Percentiles rank a stretch among this genome's conserved stretches.
These are phyloP conservation scores for Penicillium sp. DNA, from an alignment of 2,329 filamentous ascomycete genomes.

Conservation along the genomic window DNA sequence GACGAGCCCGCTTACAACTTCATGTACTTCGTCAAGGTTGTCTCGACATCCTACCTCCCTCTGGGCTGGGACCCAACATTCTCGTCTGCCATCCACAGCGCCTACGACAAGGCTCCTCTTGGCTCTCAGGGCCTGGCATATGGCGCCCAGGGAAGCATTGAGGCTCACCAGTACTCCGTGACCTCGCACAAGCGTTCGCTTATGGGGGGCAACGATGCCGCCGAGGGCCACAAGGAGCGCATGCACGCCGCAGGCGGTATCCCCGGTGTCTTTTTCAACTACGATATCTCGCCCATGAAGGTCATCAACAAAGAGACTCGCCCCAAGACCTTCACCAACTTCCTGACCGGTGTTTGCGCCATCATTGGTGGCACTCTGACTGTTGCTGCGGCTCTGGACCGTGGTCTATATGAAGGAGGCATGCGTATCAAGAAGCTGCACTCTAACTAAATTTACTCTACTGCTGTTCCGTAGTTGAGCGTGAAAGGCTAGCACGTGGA, in stretches of 20 bases:
- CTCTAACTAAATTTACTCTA: constrained; percentile 44
- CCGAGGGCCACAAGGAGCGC: constrained; percentile 88
- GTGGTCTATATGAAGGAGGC: constrained; percentile 85
- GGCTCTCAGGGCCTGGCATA: constrained; percentile 68
- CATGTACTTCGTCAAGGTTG: constrained; percentile 99
- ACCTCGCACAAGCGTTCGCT: constrained; percentile 94
- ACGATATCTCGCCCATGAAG: constrained; percentile 99
- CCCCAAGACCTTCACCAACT: constrained; percentile 84
- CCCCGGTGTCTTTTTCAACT: constrained; percentile 97
- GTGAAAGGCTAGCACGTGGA: neutral
- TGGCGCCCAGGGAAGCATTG: constrained; percentile 72
- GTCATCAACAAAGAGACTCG: constrained; percentile 94
- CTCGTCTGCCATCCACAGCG: constrained; percentile 37
- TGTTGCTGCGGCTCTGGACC: constrained; percentile 88
- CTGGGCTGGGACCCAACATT: constrained; percentile 76
- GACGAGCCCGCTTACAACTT: constrained; percentile 86
- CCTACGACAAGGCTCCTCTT: constrained; percentile 58
- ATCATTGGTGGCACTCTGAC: constrained; percentile 93
- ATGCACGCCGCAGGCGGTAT: constrained; percentile 88
- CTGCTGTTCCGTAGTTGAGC: neutral
- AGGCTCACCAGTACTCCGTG: constrained; percentile 97
- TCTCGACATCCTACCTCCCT: constrained; percentile 90
- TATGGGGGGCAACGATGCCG: constrained; percentile 74
- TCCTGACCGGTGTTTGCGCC: constrained; percentile 90
- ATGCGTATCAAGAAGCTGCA: constrained; percentile 85